phyloP scores from a whole-genome alignment of 495 filamentous ascomycete species.

The Penicillium angulare region DNA sequence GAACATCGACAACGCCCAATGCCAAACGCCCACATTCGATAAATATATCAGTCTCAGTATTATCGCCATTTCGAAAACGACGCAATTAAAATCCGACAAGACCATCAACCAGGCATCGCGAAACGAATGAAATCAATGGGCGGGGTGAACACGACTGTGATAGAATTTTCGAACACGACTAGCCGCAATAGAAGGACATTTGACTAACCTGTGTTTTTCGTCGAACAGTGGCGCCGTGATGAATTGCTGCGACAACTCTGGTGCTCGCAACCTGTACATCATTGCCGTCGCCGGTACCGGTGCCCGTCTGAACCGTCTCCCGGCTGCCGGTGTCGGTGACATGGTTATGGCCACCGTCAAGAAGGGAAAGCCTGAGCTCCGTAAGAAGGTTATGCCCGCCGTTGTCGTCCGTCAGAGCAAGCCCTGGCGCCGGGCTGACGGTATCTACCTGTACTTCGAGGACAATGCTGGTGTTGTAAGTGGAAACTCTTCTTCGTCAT shows the following conservation, averaged over 20 bases:
- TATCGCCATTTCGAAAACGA: neutral
- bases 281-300: conserved; percentile 99
- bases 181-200: conserved; percentile 11
- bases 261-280: conserved; percentile 99
- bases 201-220: conserved; percentile 20
- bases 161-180: conserved; percentile 3
- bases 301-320: conserved; percentile 96
- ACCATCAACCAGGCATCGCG: conserved; percentile 6
- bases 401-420: conserved; percentile 98
- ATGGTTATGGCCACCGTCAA: conserved; percentile 99
- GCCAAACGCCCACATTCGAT: conserved; percentile 5
- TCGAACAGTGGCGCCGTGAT: conserved; percentile 81
- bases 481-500: conserved; percentile 20
- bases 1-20: conserved; percentile 16
- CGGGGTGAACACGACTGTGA: conserved; percentile 11
- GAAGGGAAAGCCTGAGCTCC: conserved; percentile 99
- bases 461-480: conserved; percentile 98
- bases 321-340: conserved; percentile 96
- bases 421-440: conserved; percentile 96
- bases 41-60: neutral
- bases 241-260: conserved; percentile 98
- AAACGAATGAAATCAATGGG: conserved; percentile 10
- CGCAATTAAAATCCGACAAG: conserved; percentile 1
- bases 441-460: conserved; percentile 99
- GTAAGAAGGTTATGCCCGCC: conserved; percentile 99